Evolutionary conservation across 2,329 filamentous ascomycete species (phyloP).

Genomic region (Diaporthe sp.): DNA sequence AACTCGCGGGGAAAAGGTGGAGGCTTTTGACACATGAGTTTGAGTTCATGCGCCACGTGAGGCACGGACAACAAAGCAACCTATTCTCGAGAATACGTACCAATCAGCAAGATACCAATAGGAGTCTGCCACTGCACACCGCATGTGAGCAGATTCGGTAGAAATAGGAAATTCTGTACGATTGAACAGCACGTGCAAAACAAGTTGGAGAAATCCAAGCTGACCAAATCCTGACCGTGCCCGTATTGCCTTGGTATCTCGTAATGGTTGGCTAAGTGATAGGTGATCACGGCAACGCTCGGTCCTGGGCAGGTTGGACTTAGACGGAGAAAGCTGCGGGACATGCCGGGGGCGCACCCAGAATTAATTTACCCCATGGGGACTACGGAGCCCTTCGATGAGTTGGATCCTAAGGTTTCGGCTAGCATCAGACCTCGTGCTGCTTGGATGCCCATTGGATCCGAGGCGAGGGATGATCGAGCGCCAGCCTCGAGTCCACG

Average conservation of each 20-base stretch:
- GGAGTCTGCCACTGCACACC: background rate
- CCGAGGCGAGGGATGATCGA: background rate
- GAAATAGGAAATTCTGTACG: background rate
- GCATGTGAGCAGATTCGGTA: background rate
- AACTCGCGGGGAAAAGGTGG: background rate
- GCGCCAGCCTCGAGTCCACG: background rate
- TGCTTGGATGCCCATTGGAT: slow-evolving; percentile 4
- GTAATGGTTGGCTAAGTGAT: slow-evolving; percentile 10
- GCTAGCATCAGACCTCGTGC: slow-evolving; percentile 27
- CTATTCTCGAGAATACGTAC: too few species aligned
- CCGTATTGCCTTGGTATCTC: background rate
- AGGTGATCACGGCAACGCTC: background rate
- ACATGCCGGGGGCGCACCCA: slow-evolving; percentile 2
- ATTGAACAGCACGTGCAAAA: background rate
- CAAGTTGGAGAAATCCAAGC: background rate
- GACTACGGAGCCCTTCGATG: slow-evolving; percentile 1
- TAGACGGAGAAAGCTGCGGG: slow-evolving; percentile 6
- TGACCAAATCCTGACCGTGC: background rate
- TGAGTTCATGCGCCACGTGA: background rate
- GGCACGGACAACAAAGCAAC: background rate
- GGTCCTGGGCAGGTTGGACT: slow-evolving; percentile 8
- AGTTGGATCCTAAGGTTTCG: slow-evolving; percentile 27
- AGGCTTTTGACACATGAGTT: background rate
- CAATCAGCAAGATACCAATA: slow-evolving; percentile 20
- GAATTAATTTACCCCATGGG: slow-evolving; percentile 30